These are phyloP conservation scores for Tetragonia tetragonoides DNA, from an alignment of 148 eudicot genomes.

Conservation along the genomic window DNA sequence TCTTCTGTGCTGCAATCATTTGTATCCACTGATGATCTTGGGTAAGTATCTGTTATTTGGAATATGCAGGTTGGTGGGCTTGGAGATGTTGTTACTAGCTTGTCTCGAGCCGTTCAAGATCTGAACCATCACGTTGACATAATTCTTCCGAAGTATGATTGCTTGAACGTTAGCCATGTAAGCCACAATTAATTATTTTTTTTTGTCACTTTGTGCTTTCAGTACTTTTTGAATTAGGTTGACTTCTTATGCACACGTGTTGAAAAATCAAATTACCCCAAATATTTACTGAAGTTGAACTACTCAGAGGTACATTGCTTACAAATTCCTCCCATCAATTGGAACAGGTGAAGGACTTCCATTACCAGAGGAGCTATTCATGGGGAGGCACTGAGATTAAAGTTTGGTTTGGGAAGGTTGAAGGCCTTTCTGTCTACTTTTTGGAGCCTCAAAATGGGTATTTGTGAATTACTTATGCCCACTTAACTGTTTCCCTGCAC, in stretches of 20 bases:
- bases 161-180: constrained; percentile 77
- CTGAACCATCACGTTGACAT: constrained; percentile 84
- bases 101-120: constrained; percentile 97
- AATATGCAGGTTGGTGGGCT: constrained; percentile 93
- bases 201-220: constrained; percentile 6
- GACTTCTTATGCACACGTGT: constrained; percentile 6
- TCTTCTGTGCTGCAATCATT: too few relatives aligned
- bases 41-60: not conserved
- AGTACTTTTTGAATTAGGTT: constrained; percentile 4
- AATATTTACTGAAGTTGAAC: not conserved
- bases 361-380: constrained; percentile 67
- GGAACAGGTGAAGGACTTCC: constrained; percentile 78
- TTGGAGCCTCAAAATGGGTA: constrained; percentile 98
- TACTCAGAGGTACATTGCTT: not conserved
- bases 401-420: constrained; percentile 97
- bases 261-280: too few relatives aligned
- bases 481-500: not conserved
- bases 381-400: constrained; percentile 92
- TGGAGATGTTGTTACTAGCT: constrained; percentile 98
- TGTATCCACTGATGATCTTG: too few relatives aligned
- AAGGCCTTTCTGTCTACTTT: constrained; percentile 90
- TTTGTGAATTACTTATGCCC: not conserved
- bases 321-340: constrained; percentile 11
- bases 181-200: constrained; percentile 31
- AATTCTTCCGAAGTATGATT: constrained; percentile 89